These are phyloP conservation scores for Colletotrichum karsti DNA, from an alignment of 2,329 filamentous ascomycete genomes.

Conservation along the genomic window DNA sequence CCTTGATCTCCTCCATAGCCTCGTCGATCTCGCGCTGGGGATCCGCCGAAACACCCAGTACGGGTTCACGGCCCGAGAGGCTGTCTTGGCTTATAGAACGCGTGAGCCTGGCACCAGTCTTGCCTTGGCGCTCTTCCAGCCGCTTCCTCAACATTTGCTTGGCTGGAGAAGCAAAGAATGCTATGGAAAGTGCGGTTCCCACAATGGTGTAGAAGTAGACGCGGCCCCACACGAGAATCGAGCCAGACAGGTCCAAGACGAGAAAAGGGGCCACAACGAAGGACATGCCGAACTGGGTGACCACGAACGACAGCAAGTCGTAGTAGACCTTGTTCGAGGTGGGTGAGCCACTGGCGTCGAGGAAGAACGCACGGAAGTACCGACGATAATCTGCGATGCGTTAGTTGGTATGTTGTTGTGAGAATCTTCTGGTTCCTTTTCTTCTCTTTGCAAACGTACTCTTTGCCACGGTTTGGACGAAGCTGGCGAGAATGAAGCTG, in stretches of 20 bases:
- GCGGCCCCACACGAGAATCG: slow-evolving; percentile 79
- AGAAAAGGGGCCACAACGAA: slow-evolving; percentile 89
- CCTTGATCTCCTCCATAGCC: slow-evolving; percentile 77
- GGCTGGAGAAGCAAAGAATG: slow-evolving; percentile 82
- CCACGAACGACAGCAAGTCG: slow-evolving; percentile 78
- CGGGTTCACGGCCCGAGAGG: slow-evolving; percentile 64
- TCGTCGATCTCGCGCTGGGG: slow-evolving; percentile 79
- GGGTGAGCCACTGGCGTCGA: slow-evolving; percentile 76
- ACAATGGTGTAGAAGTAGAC: slow-evolving; percentile 90
- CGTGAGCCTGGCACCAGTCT: slow-evolving; percentile 53
- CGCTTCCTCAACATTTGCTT: slow-evolving; percentile 67
- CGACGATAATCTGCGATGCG: slow-evolving; percentile 79
- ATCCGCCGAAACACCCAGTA: slow-evolving; percentile 83
- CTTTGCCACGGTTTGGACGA: slow-evolving; percentile 93
- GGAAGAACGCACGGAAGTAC: slow-evolving; percentile 90
- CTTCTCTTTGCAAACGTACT: slow-evolving; percentile 71
- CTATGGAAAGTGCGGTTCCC: slow-evolving; percentile 70
- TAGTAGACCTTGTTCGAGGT: slow-evolving; percentile 84
- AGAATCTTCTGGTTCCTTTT: no score
- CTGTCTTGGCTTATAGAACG: slow-evolving; percentile 67
- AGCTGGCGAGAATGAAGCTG: slow-evolving; percentile 86
- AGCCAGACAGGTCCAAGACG: slow-evolving; percentile 76
- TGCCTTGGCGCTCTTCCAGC: slow-evolving; percentile 65
- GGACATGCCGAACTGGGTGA: slow-evolving; percentile 83
- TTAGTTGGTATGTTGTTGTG: slow-evolving; percentile 30